Evolutionary conservation across 306 rosid genomes (phyloP), one percentile per base, ranked within the genome.

Genomic region (Crataegus laevigata): DNA sequence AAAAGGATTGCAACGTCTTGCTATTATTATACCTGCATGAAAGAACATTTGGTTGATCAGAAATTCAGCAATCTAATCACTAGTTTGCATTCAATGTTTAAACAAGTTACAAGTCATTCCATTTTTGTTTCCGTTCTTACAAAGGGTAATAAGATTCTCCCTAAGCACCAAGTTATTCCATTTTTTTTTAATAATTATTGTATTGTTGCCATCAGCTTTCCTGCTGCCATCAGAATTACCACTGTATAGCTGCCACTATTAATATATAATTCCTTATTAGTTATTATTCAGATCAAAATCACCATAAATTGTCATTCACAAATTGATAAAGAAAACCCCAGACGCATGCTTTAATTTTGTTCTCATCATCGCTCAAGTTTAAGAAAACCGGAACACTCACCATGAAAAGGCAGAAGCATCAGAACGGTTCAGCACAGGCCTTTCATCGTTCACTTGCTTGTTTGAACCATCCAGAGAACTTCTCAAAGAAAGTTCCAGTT

Each of bases 341-440:
- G 18, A 36, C 3, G 11, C 25, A 17, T 17, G 25, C 11, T 58
- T 26, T 18, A 5, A 38, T 15, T 36, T 25, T 25, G 26, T 18
- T 17, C 13, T 29, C 40, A 9, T 13, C 8, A n/a, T 36, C 28
- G 15, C 34, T 15, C 34, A 38, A 40, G 57, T 38, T 24, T 64
- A 25, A 17, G 28, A 59, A n/a, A n/a, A 2, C 72, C 55, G 25
- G 69, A 36, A 34, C 62, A 60, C 91, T 85, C 67, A 92, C 97
- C 87, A 25, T 80, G 96, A 84, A 83, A 92, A 92, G 28, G 96
- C 91, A 71, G 96, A 90, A 50, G 82, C 85, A 77, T 81, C 73
- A 68, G 96, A 90, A 75, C 77, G 92, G 79, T 84, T 85, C 76
- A 87, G 84, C 21, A 71, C 74, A 75, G 78, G 82, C 75, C 78